phyloP scores from a whole-genome alignment of 352 stramenopile genomes.

The Thraustotheca clavata region DNA sequence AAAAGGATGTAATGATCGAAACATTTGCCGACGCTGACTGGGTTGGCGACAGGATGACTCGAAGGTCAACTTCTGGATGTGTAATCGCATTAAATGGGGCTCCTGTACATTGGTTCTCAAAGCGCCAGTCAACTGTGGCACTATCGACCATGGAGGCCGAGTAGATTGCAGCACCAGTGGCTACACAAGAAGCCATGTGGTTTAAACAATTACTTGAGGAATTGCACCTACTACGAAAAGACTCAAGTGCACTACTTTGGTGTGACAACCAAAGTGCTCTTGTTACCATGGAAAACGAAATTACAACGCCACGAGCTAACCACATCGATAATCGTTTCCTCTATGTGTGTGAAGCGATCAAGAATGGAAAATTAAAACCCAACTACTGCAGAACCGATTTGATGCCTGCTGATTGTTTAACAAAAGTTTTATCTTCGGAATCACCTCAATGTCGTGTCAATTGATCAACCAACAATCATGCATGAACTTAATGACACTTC shows the following conservation, averaged over 20 bases:
- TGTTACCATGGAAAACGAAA: background rate
- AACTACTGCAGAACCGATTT: too few species aligned
- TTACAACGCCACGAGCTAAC: constrained; percentile 22
- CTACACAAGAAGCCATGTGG: constrained; percentile 1
- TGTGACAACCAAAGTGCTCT: constrained; percentile 4
- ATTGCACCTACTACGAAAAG: background rate
- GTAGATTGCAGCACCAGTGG: constrained; percentile 10
- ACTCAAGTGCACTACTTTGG: background rate
- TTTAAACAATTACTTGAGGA: background rate
- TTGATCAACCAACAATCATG: too few species aligned
- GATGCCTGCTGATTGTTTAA: too few species aligned
- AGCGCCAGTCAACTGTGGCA: constrained; percentile 6
- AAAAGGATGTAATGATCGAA: too few species aligned
- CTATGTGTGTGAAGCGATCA: constrained; percentile 26
- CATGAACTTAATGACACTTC: too few species aligned
- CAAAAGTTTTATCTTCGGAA: too few species aligned
- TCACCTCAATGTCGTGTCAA: too few species aligned
- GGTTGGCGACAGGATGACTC: constrained; percentile 14
- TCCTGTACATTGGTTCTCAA: background rate
- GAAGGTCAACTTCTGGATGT: constrained; percentile 17
- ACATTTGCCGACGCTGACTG: constrained; percentile 21
- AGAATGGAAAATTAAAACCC: constrained; percentile 27
- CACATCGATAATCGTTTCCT: constrained; percentile 29
- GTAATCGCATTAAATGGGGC: constrained; percentile 8
- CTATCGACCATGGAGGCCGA: constrained; percentile 22